Conservation (phyloP, 2,329 filamentous ascomycete genomes). For the Pezicula rhizophila region DNA sequence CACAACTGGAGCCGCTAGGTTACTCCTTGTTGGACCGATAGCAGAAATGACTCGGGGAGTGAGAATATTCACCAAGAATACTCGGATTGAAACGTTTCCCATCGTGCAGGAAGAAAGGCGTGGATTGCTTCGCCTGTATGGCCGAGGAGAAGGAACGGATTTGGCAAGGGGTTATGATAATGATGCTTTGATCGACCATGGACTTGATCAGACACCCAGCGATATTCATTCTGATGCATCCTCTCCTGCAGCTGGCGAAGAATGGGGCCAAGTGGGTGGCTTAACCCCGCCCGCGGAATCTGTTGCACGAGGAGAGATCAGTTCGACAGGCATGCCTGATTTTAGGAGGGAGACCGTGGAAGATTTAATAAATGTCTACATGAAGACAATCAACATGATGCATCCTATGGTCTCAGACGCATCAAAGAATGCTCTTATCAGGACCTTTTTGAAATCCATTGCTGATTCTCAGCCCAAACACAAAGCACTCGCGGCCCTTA, state of each 20-base stretch:
- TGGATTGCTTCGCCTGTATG: constrained; percentile 69
- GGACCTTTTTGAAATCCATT: constrained; percentile 24
- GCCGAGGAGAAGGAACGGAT: constrained; percentile 69
- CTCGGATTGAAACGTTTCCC: constrained; percentile 63
- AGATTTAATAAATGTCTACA: constrained; percentile 50
- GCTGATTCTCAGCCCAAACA: constrained; percentile 21
- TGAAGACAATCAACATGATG: constrained; percentile 58
- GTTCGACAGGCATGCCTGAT: constrained; percentile 45
- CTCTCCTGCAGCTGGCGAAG: constrained; percentile 45
- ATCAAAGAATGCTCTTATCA: constrained; percentile 36
- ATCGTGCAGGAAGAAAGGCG: constrained; percentile 69
- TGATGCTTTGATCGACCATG: constrained; percentile 29
- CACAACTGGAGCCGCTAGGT: constrained; percentile 79
- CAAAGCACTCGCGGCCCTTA: constrained; percentile 15
- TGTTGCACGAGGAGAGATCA: constrained; percentile 20
- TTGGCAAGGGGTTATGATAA: constrained; percentile 38
- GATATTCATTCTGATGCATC: constrained; percentile 45
- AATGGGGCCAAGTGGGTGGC: constrained; percentile 52
- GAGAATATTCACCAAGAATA: constrained; percentile 38
- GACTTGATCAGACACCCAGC: constrained; percentile 37
- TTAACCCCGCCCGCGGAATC: constrained; percentile 20
- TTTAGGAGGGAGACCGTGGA: constrained; percentile 45
- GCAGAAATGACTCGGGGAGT: constrained; percentile 48
- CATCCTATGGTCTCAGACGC: constrained; percentile 54
- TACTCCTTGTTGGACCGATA: constrained; percentile 70